phyloP scores from a whole-genome alignment of 2,329 filamentous ascomycete species.

The Talaromyces sp. region DNA sequence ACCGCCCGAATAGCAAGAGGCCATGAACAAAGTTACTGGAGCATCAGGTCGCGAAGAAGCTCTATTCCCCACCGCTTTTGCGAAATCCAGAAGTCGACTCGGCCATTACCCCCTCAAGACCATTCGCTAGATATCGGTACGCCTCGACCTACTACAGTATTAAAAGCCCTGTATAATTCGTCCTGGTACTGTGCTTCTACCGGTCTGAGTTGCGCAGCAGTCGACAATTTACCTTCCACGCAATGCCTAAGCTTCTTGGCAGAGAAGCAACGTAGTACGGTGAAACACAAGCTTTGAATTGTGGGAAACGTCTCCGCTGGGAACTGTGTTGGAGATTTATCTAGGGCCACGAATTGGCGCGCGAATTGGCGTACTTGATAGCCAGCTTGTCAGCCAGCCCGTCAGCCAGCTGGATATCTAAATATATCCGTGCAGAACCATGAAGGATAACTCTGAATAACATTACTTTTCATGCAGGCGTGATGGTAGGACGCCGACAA shows the following conservation, averaged over 20 bases:
- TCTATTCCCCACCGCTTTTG: constrained; percentile 18
- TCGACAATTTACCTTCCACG: neutral
- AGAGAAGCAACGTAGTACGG: neutral
- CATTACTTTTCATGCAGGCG: too few relatives aligned
- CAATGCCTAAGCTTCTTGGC: neutral
- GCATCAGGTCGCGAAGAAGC: constrained; percentile 18
- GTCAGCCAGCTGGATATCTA: too few relatives aligned
- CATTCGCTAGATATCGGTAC: constrained; percentile 16
- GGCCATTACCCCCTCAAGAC: constrained; percentile 9
- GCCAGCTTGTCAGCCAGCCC: too few relatives aligned
- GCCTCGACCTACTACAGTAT: constrained; percentile 10
- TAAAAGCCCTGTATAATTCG: constrained; percentile 15
- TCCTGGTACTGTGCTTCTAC: constrained; percentile 15
- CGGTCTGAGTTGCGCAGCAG: constrained; percentile 3
- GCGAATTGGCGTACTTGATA: too few relatives aligned
- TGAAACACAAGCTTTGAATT: constrained; percentile 1
- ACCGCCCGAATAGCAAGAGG: neutral
- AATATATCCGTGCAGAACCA: too few relatives aligned
- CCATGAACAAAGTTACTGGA: constrained; percentile 8
- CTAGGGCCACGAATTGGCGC: too few relatives aligned
- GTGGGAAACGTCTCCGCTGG: neutral
- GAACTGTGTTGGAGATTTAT: neutral
- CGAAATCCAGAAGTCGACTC: constrained; percentile 17
- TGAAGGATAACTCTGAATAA: too few relatives aligned
- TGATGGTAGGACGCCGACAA: neutral